A percentile compares a stretch with the other conserved stretches of the same genome.
Evolutionary conservation across 805 yeast species (phyloP).

Genomic region (Brettanomyces custersianus): DNA sequence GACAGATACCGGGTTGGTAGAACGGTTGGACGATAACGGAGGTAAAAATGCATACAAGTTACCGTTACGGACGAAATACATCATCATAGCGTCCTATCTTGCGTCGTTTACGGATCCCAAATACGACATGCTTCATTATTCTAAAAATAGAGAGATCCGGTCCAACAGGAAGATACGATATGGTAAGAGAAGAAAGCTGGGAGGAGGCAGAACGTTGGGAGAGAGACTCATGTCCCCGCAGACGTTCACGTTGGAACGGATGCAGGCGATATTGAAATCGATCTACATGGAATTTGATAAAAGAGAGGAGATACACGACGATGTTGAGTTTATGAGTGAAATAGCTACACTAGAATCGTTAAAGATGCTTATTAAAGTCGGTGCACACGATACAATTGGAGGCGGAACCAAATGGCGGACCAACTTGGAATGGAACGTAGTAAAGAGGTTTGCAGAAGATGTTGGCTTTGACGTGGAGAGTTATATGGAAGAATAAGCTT

Average conservation of each 20-base stretch:
- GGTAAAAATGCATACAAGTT: constrained; percentile 30
- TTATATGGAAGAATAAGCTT: constrained; percentile 36
- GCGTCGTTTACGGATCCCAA: constrained; percentile 71
- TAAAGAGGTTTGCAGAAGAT: constrained; percentile 52
- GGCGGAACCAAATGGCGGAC: constrained; percentile 73
- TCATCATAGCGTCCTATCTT: constrained; percentile 74
- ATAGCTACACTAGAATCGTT: constrained; percentile 27
- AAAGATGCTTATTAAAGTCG: constrained; percentile 21
- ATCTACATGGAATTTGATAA: constrained; percentile 38
- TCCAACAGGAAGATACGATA: constrained; percentile 29
- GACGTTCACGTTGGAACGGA: constrained; percentile 66
- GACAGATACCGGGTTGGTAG: constrained; percentile 17
- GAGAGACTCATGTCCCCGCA: constrained; percentile 62
- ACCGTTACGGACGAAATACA: constrained; percentile 53
- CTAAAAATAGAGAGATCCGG: constrained; percentile 46
- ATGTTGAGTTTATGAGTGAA: constrained; percentile 29
- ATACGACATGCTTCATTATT: constrained; percentile 61
- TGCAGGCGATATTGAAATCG: constrained; percentile 71
- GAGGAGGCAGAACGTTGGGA: constrained; percentile 39
- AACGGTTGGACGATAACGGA: constrained; percentile 11
- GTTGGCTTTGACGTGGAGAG: constrained; percentile 58
- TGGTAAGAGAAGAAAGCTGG: constrained; percentile 15
- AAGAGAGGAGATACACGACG: constrained; percentile 23
- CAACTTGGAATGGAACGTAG: constrained; percentile 60
- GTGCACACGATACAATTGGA: constrained; percentile 37